These are phyloP conservation scores for Rhizopus arrhizus DNA, from an alignment of 371 early-diverging fungal species.

Conservation along the genomic window DNA sequence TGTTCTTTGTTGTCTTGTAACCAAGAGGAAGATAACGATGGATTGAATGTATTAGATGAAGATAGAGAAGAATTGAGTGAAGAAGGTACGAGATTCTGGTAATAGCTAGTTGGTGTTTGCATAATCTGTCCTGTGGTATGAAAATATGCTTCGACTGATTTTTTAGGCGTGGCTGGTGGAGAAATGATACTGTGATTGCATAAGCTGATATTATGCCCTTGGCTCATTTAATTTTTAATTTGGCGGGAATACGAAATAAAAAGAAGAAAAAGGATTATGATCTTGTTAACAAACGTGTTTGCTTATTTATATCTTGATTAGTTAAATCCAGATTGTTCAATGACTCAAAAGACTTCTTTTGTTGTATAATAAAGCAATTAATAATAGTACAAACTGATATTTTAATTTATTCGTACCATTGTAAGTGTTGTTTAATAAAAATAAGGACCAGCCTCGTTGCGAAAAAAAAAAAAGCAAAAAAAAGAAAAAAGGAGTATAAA, in stretches of 20 bases:
- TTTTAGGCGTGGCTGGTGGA: slow-evolving; percentile 14
- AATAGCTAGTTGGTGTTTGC: neutral
- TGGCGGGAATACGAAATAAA: neutral
- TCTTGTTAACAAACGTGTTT: too few species aligned
- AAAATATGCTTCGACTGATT: slow-evolving; percentile 1
- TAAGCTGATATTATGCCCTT: neutral
- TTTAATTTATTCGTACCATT: too few species aligned
- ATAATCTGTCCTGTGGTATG: neutral
- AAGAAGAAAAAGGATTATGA: neutral
- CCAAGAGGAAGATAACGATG: neutral
- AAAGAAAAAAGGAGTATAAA: too few species aligned
- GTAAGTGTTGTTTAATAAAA: too few species aligned
- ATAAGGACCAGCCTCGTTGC: too few species aligned
- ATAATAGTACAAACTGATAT: too few species aligned
- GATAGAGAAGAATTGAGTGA: too few species aligned
- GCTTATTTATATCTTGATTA: too few species aligned
- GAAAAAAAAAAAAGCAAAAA: too few species aligned
- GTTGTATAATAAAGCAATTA: too few species aligned
- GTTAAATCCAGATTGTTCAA: too few species aligned
- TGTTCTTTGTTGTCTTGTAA: neutral
- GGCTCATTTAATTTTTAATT: neutral
- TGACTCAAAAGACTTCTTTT: too few species aligned
- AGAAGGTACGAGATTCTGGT: neutral
- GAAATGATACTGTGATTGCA: slow-evolving; percentile 1
- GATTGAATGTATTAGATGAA: neutral